Base-by-base conservation (phyloP, 305 asterid species). In the Fraxinus ornus region DNA sequence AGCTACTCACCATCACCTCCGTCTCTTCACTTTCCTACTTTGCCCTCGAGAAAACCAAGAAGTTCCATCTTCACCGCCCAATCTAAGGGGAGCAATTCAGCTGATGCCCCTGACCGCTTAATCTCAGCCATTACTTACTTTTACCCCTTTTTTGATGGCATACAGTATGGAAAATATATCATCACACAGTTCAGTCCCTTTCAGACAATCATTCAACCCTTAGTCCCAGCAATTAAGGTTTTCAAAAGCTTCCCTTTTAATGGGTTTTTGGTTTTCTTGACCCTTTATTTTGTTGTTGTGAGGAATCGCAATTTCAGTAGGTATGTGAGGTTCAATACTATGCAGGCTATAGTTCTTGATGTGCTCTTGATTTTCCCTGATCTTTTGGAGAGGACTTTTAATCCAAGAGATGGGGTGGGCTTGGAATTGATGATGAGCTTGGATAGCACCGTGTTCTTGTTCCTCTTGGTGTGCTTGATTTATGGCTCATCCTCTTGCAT, bases 331-430 rank as follows among this genome's bases (percentile, higher is more conserved):
- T 95, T 95, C 88, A 95, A 95, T 44, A 94, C 98, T 22, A 95
- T 95, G 99, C 99, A 95, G 90, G 98, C 99, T 33, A 93, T 95
- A 30, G 98, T 94, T 70, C 99, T 95, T 44, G 98, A 96, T 49
- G 98, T 96, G 88, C 91, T 95, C 5, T 79, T 95, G 90, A 95
- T 95, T 5, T 94, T 96, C 73, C 99, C 98, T 10, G 99, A 94
- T 86, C 90, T 96, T 10, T 47, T 96, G 88, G 98, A 94, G 91
- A 89, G 98, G 91, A 79, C 85, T 26, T 96, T 89, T 76, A 92
- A 87, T 84, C 95, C 97, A 1, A 90, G 76, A 13, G 98, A 93
- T 44, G 99, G 99, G 55, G 82, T 94, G 44, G 97, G 97, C 1
- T 88, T 94, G 93, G 98, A 93, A 82, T 62, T 96, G 82, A 30